Percentiles rank a stretch among this genome's conserved stretches.
Conservation (phyloP, 1,284 basidiomycete genomes). For the Moniliella sp. region DNA sequence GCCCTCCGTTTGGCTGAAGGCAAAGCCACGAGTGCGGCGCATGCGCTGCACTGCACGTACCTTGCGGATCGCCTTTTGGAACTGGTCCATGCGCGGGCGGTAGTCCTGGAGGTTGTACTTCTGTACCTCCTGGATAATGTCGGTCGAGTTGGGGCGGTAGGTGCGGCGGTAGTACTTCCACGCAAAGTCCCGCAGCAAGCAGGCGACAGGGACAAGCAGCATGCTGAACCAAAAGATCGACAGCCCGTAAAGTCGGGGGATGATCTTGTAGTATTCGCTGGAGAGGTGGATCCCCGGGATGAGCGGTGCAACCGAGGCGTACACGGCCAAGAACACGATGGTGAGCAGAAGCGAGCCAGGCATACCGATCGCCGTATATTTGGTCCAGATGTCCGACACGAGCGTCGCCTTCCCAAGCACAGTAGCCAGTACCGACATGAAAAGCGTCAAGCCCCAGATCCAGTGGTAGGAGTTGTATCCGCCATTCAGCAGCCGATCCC, state of each 20-base stretch:
- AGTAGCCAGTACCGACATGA: conserved; percentile 73
- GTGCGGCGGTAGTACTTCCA: conserved; percentile 43
- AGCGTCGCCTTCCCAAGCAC: conserved; percentile 91
- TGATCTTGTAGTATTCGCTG: conserved; percentile 43
- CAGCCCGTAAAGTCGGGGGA: conserved; percentile 66
- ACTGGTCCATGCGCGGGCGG: conserved; percentile 82
- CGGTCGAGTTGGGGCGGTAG: conserved; percentile 70
- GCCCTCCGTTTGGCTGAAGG: conserved; percentile 25
- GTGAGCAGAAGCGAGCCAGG: conserved; percentile 89
- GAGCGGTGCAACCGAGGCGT: conserved; percentile 57
- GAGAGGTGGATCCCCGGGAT: neutral
- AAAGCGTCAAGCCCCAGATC: conserved; percentile 93
- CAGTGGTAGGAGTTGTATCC: conserved; percentile 76
- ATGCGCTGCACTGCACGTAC: conserved; percentile 30
- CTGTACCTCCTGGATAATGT: conserved; percentile 72
- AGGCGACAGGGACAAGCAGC: conserved; percentile 64
- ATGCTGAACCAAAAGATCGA: conserved; percentile 73
- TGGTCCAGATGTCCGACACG: conserved; percentile 96
- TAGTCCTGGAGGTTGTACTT: conserved; percentile 97
- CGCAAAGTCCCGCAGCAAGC: conserved; percentile 55
- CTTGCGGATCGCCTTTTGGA: conserved; percentile 35
- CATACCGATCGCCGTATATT: conserved; percentile 66
- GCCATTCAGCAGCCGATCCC: conserved; percentile 42
- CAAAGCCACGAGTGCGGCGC: conserved; percentile 27
- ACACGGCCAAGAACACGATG: conserved; percentile 75